Evolutionary conservation across 768 basidiomycete species (phyloP), one percentile per base, ranked within the genome.

Genomic region (Boletus tylopilopsis): DNA sequence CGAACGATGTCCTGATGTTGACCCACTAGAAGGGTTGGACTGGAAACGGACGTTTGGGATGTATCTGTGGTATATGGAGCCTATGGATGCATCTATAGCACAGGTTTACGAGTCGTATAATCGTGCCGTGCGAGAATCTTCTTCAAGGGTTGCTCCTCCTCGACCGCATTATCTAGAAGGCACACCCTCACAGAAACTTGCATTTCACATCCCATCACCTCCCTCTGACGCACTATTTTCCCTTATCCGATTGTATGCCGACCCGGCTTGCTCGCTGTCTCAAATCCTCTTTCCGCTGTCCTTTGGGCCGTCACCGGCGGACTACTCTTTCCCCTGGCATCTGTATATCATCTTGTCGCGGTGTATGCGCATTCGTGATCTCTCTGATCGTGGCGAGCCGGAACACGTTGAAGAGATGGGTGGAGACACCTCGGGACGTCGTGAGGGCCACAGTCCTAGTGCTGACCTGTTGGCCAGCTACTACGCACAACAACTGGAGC

Each of bases 11-110:
- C 64, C 73, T 12, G 82, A 85, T 47, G 62, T 90, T 23, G 72
- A 80, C 47, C 73, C 96, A 5, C 74, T 82, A 16, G 72, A 83
- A 45, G 87, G 81, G 0, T 68, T 97, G 45, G 94, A 96, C 64
- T 99, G 96, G 96, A 94, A 93, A 66, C 82, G 93, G 18, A 85
- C 85, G 1, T 90, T 98, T 63, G 96, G 91, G 3, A 70, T 97
- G 37, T 85, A 85, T 53, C 71, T 98, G 27, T 99, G 96, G 96
- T 97, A 85, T 64, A 83, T 82, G 1, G 77, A 84, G 36, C 76
- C 81, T 3, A 74, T 91, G 56, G 79, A 88, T 51, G 77, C 85
- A 3, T 73, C 89, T 5, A 80, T 93, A 50, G 72, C 80, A 2
- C 79, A 87, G 36, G 84, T 85, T 1, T 84, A 90, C 57, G 67